Conservation (phyloP, 2,329 filamentous ascomycete species). For the Exophiala viscosa region DNA sequence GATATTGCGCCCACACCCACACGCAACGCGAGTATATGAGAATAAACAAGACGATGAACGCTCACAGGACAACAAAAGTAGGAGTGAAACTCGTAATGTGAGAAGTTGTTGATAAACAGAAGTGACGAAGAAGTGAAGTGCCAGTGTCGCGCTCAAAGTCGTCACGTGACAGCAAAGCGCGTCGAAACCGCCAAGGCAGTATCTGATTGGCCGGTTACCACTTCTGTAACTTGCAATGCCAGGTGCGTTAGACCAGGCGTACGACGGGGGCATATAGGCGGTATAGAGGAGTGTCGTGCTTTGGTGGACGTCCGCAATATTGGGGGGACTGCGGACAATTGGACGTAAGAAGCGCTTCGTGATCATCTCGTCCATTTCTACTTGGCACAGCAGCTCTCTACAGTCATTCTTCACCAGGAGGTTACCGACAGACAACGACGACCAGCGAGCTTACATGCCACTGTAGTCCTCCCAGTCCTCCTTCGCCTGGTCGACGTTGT, state of each 20-base stretch:
- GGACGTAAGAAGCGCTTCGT: neutral
- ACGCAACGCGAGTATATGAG: neutral
- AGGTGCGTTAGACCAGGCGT: too few relatives aligned
- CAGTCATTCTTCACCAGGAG: neutral
- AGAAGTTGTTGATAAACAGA: neutral
- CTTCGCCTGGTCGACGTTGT: neutral
- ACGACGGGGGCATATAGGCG: neutral
- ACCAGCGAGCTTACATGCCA: neutral
- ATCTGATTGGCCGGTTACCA: neutral
- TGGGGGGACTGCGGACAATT: neutral
- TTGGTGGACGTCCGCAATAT: too few relatives aligned
- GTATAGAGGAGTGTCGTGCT: neutral
- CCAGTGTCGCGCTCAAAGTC: conserved; percentile 4
- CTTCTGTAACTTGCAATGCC: too few relatives aligned
- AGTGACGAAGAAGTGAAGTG: neutral
- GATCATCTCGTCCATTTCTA: neutral
- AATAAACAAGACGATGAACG: neutral
- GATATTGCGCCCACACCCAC: neutral
- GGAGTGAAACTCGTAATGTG: neutral
- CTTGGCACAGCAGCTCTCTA: neutral
- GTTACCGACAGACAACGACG: neutral
- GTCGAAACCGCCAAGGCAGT: conserved; percentile 5
- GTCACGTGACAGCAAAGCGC: conserved; percentile 8
- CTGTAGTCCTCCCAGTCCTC: neutral
- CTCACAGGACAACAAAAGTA: conserved; percentile 1